A percentile compares a stretch with the other conserved stretches of the same genome.
Evolutionary conservation across 345 rosid genomes (phyloP).

Genomic region (Hevea brasiliensis): DNA sequence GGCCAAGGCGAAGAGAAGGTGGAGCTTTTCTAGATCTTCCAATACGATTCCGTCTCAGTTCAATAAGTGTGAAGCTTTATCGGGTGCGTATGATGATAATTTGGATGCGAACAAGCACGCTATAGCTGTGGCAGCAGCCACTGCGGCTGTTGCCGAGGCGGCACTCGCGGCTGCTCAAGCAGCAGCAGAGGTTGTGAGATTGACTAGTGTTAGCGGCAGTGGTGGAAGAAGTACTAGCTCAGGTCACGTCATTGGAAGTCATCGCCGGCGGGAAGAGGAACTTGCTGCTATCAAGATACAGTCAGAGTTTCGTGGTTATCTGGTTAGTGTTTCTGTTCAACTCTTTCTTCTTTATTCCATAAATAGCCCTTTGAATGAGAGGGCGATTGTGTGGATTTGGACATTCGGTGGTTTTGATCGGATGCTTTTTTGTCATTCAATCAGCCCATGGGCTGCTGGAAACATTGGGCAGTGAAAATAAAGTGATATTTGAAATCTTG

Average conservation of each 20-base stretch:
- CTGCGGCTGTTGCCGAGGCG: slow-evolving; percentile 39
- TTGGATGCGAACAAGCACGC: slow-evolving; percentile 40
- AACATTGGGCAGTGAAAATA: background rate
- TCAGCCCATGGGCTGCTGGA: background rate
- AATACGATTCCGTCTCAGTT: slow-evolving; percentile 4
- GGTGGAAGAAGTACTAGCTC: slow-evolving; percentile 1
- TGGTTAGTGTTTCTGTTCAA: slow-evolving; percentile 18
- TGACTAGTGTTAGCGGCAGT: slow-evolving; percentile 18
- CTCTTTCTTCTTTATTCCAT: background rate
- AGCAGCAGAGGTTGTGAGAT: slow-evolving; percentile 36
- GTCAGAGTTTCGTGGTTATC: slow-evolving; percentile 36
- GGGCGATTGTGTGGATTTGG: background rate
- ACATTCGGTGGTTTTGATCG: background rate
- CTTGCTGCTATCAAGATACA: slow-evolving; percentile 28
- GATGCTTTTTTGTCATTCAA: background rate
- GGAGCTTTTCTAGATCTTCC: slow-evolving; percentile 32
- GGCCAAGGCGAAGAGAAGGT: slow-evolving; percentile 22
- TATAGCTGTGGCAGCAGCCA: slow-evolving; percentile 37
- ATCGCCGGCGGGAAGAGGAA: slow-evolving; percentile 14
- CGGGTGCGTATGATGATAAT: slow-evolving; percentile 16
- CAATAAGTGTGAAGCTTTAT: slow-evolving; percentile 5
- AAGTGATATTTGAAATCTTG: background rate
- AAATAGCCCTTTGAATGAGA: background rate
- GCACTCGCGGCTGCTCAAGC: slow-evolving; percentile 40
- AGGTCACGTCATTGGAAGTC: background rate